Evolutionary conservation across 1,139 yeast species (phyloP), one percentile per base, ranked within the genome.

Genomic region (Hyphopichia buzzinii): DNA sequence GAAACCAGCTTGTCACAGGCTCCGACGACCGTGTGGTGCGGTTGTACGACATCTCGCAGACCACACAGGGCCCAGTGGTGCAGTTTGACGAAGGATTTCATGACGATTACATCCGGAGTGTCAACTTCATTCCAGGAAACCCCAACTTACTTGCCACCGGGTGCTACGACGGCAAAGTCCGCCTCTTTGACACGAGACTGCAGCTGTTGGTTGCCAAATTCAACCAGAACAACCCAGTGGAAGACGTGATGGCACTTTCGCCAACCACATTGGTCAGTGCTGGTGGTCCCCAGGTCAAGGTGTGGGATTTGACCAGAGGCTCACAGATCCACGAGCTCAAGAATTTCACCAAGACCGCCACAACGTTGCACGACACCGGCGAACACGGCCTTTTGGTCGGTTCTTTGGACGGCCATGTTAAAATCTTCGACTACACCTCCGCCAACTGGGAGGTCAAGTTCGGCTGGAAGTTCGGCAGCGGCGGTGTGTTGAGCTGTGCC

Each of bases 351-450:
- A 92, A 92, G 60, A 85, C 97, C 1, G 96, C 92, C 26, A 89
- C 97, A 16, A 81, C 92, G 41, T 67, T 90, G 45, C 81, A 83
- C 46, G 76, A 83, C 50, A 77, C 84, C 3, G 81, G 79, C 33
- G 80, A 81, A 44, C 72, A 81, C 34, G 95, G 96, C 8, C 68
- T 92, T 36, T 63, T 92, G 34, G 97, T 95, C 7, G 97, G 97
- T 16, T 90, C 97, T 0, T 71, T 92, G 41, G 98, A 92, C 61
- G 98, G 98, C 13, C 98, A 92, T 59, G 96, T 92, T 40, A 92
- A 92, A 62, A 89, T 90, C 32, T 87, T 92, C 58, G 97, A 90
- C 60, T 79, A 87, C 25, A 66, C 79, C 26, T 72, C 83, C 17
- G 67, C 84, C 33, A 68, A 77, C 43, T 92, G 95, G 90, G 85